Percentiles rank a stretch among this genome's conserved stretches.
phyloP scores from a whole-genome alignment of 352 stramenopile genomes.

The Thalassiosira exigua region DNA sequence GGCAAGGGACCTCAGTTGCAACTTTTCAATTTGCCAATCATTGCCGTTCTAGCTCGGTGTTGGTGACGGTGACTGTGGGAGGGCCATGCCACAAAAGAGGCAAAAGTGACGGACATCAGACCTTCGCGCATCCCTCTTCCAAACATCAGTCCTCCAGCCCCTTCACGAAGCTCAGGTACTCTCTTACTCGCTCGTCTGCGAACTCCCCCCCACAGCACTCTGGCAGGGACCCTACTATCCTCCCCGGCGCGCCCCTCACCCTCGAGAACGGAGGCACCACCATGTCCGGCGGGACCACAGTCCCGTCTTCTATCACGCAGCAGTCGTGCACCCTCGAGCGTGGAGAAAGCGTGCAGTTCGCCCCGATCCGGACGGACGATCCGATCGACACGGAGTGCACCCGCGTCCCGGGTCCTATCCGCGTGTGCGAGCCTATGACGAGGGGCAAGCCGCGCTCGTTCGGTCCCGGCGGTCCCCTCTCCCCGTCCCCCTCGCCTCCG shows the following conservation, averaged over 20 bases:
- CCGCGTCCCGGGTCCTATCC: slow-evolving; percentile 59
- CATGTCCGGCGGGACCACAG: slow-evolving; percentile 65
- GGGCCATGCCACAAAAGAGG: too few species aligned
- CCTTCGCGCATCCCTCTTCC: too few species aligned
- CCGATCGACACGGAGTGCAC: slow-evolving; percentile 71
- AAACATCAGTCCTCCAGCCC: slow-evolving; percentile 19
- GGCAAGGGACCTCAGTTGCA: too few species aligned
- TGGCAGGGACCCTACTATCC: slow-evolving; percentile 60
- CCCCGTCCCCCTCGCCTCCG: background rate
- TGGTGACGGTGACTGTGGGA: too few species aligned
- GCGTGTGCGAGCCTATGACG: slow-evolving; percentile 70
- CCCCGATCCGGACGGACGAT: slow-evolving; percentile 69
- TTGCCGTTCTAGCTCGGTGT: too few species aligned
- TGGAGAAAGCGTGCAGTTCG: slow-evolving; percentile 59
- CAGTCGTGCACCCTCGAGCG: slow-evolving; percentile 51
- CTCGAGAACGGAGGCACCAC: slow-evolving; percentile 75
- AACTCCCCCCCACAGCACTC: slow-evolving; percentile 48
- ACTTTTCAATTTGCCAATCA: too few species aligned
- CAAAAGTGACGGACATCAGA: too few species aligned
- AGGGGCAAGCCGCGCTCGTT: slow-evolving; percentile 57
- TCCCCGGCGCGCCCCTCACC: slow-evolving; percentile 49
- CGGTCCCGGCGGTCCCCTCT: slow-evolving; percentile 1
- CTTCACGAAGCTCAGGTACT: slow-evolving; percentile 40
- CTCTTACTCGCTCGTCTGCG: slow-evolving; percentile 32
- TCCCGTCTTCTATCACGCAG: slow-evolving; percentile 74